A percentile compares a stretch with the other conserved stretches of the same genome.
These are phyloP conservation scores for Nannizzia gypsea DNA, from an alignment of 2,329 filamentous ascomycete genomes.

Conservation along the genomic window DNA sequence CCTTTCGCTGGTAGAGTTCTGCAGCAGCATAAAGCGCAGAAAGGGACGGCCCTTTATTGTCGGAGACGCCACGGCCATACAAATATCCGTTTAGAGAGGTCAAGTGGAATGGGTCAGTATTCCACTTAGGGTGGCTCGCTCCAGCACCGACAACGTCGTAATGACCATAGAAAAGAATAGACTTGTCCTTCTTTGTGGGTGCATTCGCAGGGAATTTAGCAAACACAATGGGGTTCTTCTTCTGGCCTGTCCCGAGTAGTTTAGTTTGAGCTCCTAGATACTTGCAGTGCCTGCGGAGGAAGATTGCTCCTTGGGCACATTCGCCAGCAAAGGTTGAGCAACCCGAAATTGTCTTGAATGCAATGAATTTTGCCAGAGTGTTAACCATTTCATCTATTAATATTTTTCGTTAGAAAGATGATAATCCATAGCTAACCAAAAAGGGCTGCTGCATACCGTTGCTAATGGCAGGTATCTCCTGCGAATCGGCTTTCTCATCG, in stretches of 20 bases:
- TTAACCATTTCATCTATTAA: conserved; percentile 48
- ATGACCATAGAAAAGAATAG: conserved; percentile 91
- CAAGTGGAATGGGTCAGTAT: conserved; percentile 76
- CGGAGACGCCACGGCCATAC: conserved; percentile 90
- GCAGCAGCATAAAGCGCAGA: conserved; percentile 89
- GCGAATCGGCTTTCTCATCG: conserved; percentile 40
- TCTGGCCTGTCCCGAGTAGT: conserved; percentile 70
- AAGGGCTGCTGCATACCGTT: conserved; percentile 36
- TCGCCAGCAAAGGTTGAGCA: conserved; percentile 77
- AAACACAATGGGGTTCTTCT: conserved; percentile 83
- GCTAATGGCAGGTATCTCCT: conserved; percentile 40
- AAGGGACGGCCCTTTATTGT: conserved; percentile 94
- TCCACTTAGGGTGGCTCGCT: conserved; percentile 70
- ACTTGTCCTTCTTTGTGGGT: conserved; percentile 53
- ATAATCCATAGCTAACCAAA: neutral
- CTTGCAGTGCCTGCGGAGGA: conserved; percentile 80
- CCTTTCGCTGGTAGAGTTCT: conserved; percentile 73
- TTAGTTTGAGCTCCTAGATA: conserved; percentile 81
- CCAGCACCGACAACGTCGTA: conserved; percentile 95
- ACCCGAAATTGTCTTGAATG: conserved; percentile 84
- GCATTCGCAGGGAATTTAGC: conserved; percentile 64
- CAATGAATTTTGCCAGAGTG: conserved; percentile 72
- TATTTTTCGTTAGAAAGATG: neutral
- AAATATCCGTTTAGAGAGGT: conserved; percentile 83
- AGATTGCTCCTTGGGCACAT: conserved; percentile 84